phyloP scores from a whole-genome alignment of 345 rosid species.

The Eucalyptus albens region DNA sequence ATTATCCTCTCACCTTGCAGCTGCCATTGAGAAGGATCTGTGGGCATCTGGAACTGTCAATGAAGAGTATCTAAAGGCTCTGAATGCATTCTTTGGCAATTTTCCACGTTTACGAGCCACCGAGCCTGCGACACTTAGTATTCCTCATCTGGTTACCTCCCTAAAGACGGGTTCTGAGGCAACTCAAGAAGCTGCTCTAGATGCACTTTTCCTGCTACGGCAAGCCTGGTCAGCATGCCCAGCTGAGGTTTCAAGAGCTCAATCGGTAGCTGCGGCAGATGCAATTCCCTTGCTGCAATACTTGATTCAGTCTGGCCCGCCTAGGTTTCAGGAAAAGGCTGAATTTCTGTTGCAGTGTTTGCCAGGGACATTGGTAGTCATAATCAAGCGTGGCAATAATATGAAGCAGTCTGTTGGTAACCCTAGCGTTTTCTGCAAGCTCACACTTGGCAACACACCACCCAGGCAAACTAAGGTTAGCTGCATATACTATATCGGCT shows the following conservation, averaged over 20 bases:
- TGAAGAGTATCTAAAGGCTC: slow-evolving; percentile 91
- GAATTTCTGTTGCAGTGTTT: slow-evolving; percentile 94
- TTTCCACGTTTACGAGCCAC: slow-evolving; percentile 98
- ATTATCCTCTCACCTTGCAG: slow-evolving; percentile 26
- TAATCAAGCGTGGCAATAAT: slow-evolving; percentile 91
- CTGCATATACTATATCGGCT: not conserved
- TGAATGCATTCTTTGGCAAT: slow-evolving; percentile 83
- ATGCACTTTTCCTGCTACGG: slow-evolving; percentile 86
- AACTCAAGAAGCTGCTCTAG: slow-evolving; percentile 97
- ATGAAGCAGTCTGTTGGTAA: slow-evolving; percentile 99
- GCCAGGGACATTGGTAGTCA: slow-evolving; percentile 91
- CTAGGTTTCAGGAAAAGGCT: slow-evolving; percentile 98
- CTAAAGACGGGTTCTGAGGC: slow-evolving; percentile 97
- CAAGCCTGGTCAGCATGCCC: slow-evolving; percentile 99
- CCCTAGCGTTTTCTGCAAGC: slow-evolving; percentile 93
- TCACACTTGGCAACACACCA: slow-evolving; percentile 81
- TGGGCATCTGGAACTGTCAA: slow-evolving; percentile 97
- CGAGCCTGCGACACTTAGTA: slow-evolving; percentile 95
- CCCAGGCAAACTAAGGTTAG: slow-evolving; percentile 80
- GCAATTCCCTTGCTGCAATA: slow-evolving; percentile 94
- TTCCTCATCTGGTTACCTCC: slow-evolving; percentile 90
- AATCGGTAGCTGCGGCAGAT: slow-evolving; percentile 96
- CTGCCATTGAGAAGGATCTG: slow-evolving; percentile 96
- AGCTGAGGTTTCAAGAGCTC: slow-evolving; percentile 93
- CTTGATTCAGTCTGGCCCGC: slow-evolving; percentile 99